Evolutionary conservation across 345 rosid species (phyloP), one percentile per base, ranked within the genome.

Genomic region (Eucalyptus pauciflora): DNA sequence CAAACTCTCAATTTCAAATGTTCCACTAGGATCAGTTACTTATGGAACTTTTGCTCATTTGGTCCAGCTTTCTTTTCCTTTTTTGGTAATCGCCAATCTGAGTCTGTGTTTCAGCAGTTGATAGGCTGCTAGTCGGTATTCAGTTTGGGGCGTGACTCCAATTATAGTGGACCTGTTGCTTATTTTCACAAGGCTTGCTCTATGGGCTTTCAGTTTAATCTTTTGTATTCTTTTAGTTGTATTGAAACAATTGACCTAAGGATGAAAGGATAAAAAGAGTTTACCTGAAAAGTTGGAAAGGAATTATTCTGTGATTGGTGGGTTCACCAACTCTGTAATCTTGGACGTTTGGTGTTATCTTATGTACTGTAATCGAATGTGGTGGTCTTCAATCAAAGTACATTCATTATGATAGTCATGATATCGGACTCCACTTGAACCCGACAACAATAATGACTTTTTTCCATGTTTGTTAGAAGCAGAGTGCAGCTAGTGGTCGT

Each of bases 1-100:
- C 93, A 50, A 95, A 93, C 97, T 97, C 85, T 94, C 98, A 8
- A 94, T 97, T 85, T 96, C 99, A 76, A 97, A 96, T 88, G 88
- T 97, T 85, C 96, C 97, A 3, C 83, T 33, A 45, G 50, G 10
- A 85, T 97, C 98, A 16, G 33, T 90, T 37, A 95, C 98, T 99
- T 97, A 86, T 54, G 90, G 25, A 50, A 43, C 69, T 60, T 60
- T 60, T 60, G 69, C 69, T 60, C n/a, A 27, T 60, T 27, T 60
- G 69, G n/a, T 60, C 69, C 3, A 13, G 33, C 69, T 27, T 27
- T 60, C 31, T 27, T 60, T 60, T 5, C 15, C 31, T 27, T 60
- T 12, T 25, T 12, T 5, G 12, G 27, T 10, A 58, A 52, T 52
- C 25, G 1, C 58, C 24, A 52, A 52, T 52, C 4, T 52, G 25